Evolutionary conservation across 2,329 filamentous ascomycete genomes (phyloP).

Genomic region (Beauveria rudraprayagi): DNA sequence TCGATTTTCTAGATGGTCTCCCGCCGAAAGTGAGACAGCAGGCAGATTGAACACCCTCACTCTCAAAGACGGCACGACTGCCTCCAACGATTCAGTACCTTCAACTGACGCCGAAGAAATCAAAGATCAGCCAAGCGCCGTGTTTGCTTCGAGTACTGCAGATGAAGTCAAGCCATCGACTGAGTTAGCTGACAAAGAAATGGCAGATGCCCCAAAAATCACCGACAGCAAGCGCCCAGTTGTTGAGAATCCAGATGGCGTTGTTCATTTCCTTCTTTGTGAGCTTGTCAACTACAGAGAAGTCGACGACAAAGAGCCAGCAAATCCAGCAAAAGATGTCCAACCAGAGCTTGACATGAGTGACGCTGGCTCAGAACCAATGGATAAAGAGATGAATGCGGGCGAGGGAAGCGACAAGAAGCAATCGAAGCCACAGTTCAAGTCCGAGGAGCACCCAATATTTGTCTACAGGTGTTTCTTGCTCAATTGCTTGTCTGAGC

Average conservation of each 20-base stretch:
- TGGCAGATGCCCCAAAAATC: slow-evolving; percentile 57
- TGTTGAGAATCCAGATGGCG: slow-evolving; percentile 87
- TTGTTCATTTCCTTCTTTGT: slow-evolving; percentile 88
- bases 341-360: slow-evolving; percentile 27
- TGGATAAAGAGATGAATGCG: slow-evolving; percentile 22
- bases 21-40: slow-evolving; percentile 25
- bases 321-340: slow-evolving; percentile 33
- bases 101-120: slow-evolving; percentile 13
- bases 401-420: slow-evolving; percentile 53
- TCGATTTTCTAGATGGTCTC: slow-evolving; percentile 57
- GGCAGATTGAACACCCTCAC: slow-evolving; percentile 28
- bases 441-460: slow-evolving; percentile 85
- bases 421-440: slow-evolving; percentile 66
- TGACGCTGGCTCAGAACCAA: slow-evolving; percentile 17
- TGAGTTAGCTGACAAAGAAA: slow-evolving; percentile 50
- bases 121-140: slow-evolving; percentile 12
- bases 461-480: slow-evolving; percentile 96
- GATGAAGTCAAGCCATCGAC: slow-evolving; percentile 53
- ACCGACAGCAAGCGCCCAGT: slow-evolving; percentile 71
- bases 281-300: slow-evolving; percentile 89
- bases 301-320: slow-evolving; percentile 73
- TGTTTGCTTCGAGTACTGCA: slow-evolving; percentile 12
- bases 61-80: slow-evolving; percentile 30
- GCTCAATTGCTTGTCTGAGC: slow-evolving; percentile 82
- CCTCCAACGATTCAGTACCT: slow-evolving; percentile 11